These are phyloP conservation scores for Scolecobasidium constrictum DNA, from an alignment of 2,329 filamentous ascomycete genomes.

Conservation along the genomic window DNA sequence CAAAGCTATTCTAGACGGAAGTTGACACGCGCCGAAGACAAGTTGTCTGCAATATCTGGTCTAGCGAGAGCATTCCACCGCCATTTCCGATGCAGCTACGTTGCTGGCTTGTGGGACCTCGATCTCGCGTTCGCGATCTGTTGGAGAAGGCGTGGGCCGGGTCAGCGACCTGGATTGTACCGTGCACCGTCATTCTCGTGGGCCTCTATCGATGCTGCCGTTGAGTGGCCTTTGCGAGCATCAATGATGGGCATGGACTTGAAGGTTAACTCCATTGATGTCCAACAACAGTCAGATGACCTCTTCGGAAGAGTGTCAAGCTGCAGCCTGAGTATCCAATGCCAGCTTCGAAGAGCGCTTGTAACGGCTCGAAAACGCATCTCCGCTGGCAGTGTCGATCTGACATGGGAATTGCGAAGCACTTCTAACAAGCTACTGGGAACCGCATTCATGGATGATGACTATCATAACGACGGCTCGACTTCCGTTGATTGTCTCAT, in stretches of 20 bases:
- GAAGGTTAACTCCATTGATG: constrained; percentile 5
- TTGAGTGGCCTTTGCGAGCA: constrained; percentile 9
- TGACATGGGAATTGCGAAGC: constrained; percentile 9
- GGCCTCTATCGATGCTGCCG: constrained; percentile 6
- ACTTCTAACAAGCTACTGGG: constrained; percentile 4
- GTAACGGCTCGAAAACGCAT: constrained; percentile 6
- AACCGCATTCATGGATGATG: constrained; percentile 10
- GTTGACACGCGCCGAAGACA: constrained; percentile 9
- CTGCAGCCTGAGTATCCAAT: constrained; percentile 4
- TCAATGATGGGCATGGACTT: not conserved
- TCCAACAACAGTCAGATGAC: constrained; percentile 7
- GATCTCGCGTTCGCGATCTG: constrained; percentile 6
- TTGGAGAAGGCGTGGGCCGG: constrained; percentile 8
- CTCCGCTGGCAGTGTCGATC: constrained; percentile 3
- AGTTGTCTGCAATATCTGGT: constrained; percentile 10
- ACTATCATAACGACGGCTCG: not conserved
- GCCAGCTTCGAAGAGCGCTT: constrained; percentile 2
- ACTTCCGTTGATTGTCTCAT: constrained; percentile 8
- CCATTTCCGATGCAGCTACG: constrained; percentile 8
- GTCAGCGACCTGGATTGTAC: constrained; percentile 1
- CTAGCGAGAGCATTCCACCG: constrained; percentile 9
- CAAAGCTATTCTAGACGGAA: constrained; percentile 11
- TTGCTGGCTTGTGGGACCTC: constrained; percentile 9
- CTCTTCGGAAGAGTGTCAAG: constrained; percentile 5
- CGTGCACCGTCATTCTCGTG: constrained; percentile 9